These are phyloP conservation scores for Penicillium sp. DNA, from an alignment of 2,329 filamentous ascomycete genomes.

Conservation along the genomic window DNA sequence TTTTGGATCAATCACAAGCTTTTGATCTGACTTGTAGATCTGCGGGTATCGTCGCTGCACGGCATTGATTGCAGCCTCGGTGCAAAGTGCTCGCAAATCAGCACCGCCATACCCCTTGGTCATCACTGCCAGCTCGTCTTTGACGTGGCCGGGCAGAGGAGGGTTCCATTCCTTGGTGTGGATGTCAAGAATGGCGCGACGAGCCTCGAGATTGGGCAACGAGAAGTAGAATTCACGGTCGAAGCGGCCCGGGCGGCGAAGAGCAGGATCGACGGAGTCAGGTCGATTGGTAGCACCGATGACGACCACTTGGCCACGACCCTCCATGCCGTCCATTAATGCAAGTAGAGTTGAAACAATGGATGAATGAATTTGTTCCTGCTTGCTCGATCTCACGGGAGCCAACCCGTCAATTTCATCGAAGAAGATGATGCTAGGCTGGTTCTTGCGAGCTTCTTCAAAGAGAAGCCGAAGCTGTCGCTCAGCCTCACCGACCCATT, in stretches of 20 bases:
- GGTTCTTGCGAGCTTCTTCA: constrained; percentile 89
- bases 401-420: constrained; percentile 97
- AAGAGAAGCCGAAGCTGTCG: constrained; percentile 90
- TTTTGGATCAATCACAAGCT: constrained; percentile 79
- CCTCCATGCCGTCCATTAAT: constrained; percentile 97
- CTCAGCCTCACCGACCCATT: constrained; percentile 98
- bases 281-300: constrained; percentile 98
- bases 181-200: constrained; percentile 86
- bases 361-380: constrained; percentile 97
- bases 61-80: constrained; percentile 90
- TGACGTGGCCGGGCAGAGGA: constrained; percentile 69
- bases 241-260: constrained; percentile 88
- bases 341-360: constrained; percentile 94
- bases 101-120: constrained; percentile 97
- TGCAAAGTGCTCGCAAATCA: constrained; percentile 88
- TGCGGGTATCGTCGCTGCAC: constrained; percentile 95
- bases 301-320: constrained; percentile 95
- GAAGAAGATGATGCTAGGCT: constrained; percentile 99
- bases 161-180: constrained; percentile 92
- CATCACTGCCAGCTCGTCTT: constrained; percentile 72
- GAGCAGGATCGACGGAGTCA: constrained; percentile 93
- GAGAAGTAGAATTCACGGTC: constrained; percentile 98
- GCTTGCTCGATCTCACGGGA: constrained; percentile 93
- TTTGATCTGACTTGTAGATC: constrained; percentile 86
- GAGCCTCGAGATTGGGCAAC: constrained; percentile 73